These are phyloP conservation scores for Paraphaeosphaeria minitans DNA, from an alignment of 2,329 filamentous ascomycete genomes.

Conservation along the genomic window DNA sequence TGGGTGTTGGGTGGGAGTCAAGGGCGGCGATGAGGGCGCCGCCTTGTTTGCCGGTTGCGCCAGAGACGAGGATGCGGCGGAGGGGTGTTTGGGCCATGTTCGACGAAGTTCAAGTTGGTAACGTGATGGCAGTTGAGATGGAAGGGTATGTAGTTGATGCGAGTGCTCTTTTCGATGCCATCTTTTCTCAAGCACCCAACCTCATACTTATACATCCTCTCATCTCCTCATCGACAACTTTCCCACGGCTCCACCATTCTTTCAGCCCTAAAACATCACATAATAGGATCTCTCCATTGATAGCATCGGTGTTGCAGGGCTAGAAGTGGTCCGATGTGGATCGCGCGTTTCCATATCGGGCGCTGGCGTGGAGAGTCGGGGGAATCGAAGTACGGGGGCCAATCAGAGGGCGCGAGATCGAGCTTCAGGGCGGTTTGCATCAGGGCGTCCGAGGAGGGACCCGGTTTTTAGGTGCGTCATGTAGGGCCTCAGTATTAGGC, in stretches of 20 bases:
- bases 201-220: background rate
- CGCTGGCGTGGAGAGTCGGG: background rate
- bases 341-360: background rate
- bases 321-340: background rate
- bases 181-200: background rate
- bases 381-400: background rate
- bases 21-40: constrained; percentile 3
- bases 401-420: background rate
- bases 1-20: background rate
- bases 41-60: constrained; percentile 3
- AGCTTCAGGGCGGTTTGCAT: background rate
- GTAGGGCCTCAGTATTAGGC: too few species aligned
- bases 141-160: too few species aligned
- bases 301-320: background rate
- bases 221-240: background rate
- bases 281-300: background rate
- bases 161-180: background rate
- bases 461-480: too few species aligned
- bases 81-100: background rate
- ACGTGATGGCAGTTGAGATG: background rate
- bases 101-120: background rate
- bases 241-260: background rate
- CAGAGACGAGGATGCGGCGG: constrained; percentile 1
- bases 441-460: background rate
- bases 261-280: background rate